Evolutionary conservation across 257 asterid genomes (phyloP).

Genomic region (Solanum virginianum): DNA sequence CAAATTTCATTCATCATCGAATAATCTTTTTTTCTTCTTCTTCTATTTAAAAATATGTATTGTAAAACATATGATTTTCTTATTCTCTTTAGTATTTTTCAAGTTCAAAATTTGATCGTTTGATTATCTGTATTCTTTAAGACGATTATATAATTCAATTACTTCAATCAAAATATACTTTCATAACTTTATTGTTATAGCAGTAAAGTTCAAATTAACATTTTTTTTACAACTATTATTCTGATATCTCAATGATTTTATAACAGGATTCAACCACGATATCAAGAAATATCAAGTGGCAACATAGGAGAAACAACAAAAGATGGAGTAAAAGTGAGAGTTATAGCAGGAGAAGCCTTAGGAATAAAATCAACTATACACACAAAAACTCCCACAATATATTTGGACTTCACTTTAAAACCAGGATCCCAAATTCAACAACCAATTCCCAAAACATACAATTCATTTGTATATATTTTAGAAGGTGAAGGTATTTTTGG

Average conservation of each 20-base stretch:
- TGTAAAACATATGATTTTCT: too few relatives aligned
- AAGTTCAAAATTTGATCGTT: too few relatives aligned
- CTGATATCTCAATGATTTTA: not conserved
- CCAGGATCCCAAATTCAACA: conserved; percentile 57
- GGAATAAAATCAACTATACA: conserved; percentile 52
- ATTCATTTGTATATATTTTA: conserved; percentile 62
- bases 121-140: too few relatives aligned
- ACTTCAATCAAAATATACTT: too few relatives aligned
- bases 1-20: too few relatives aligned
- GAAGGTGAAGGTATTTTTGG: conserved; percentile 72
- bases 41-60: too few relatives aligned
- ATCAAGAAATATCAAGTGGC: conserved; percentile 57
- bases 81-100: too few relatives aligned
- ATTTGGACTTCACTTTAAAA: conserved; percentile 55
- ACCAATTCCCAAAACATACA: conserved; percentile 55
- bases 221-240: not conserved
- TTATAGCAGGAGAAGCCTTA: conserved; percentile 70
- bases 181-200: too few relatives aligned
- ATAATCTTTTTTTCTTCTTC: too few relatives aligned
- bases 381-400: conserved; percentile 85
- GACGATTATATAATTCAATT: too few relatives aligned
- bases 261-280: conserved; percentile 68
- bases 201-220: too few relatives aligned
- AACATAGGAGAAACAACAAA: conserved; percentile 46
- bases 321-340: conserved; percentile 60